Base-by-base conservation (phyloP, 495 filamentous ascomycete genomes). In the Lophiostoma macrostomum region DNA sequence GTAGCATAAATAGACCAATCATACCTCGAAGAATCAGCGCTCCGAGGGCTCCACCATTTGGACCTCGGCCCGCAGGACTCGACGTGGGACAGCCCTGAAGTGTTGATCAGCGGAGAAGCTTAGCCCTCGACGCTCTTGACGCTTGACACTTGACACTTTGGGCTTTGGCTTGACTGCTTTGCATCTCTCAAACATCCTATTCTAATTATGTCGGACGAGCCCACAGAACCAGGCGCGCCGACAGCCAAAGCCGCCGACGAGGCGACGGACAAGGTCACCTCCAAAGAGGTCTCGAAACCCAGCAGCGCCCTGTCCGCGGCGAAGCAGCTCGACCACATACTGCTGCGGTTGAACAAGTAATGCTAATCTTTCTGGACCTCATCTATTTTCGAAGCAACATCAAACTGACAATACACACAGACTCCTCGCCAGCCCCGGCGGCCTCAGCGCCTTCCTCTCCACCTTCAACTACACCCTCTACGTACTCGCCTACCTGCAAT, bases 391-490 rank as follows among this genome's bases (percentile, higher is more conserved):
- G n/a, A 19, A 7, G 16, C 14, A 10, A 29, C 4, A 2, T 8
- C 12, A 19, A 30, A 30, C n/a, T 45, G 28, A 42, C 49, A 6
- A 38, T 35, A 20, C 30, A 0, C 14, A 11, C 32, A 70, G 67
- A 57, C 45, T 70, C 24, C 52, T 70, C 22, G 60, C 64, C 20
- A 57, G 30, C 39, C 67, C 67, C 18, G 65, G 67, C 52, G 67
- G 67, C 47, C 65, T 70, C 50, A 55, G 40, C 49, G 28, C 67
- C 35, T 64, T 68, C 60, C 65, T 70, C 52, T 64, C 60, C 28
- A 68, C 67, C 49, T 57, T 65, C 45, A 70, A 68, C 59, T 70
- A 70, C 56, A 62, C 61, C 45, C 64, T 70, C 50, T 70, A 70
- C 59, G 58, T 68, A 19, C 60, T 67, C 46, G 65, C 67, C 16